These are phyloP conservation scores for Crithidia acanthocephali DNA, from an alignment of 208 protist species.

Conservation along the genomic window DNA sequence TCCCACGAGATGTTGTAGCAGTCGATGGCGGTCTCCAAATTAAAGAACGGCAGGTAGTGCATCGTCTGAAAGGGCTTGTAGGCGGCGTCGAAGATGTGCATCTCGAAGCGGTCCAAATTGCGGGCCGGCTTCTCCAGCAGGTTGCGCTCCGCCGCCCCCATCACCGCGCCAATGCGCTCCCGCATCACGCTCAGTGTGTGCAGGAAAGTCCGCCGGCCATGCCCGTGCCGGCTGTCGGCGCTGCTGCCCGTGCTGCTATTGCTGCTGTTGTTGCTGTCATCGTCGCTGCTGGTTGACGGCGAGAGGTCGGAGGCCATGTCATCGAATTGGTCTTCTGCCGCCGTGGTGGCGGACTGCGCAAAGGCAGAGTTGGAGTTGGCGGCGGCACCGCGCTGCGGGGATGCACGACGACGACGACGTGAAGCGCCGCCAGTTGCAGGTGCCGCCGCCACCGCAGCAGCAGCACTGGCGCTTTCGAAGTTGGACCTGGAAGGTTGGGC, in stretches of 20 bases:
- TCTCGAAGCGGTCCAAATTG: constrained; percentile 54
- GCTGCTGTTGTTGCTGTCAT: too few species aligned
- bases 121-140: constrained; percentile 58
- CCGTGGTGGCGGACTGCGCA: background rate
- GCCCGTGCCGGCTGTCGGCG: constrained; percentile 1
- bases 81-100: constrained; percentile 52
- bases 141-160: constrained; percentile 48
- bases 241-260: too few species aligned
- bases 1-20: constrained; percentile 91
- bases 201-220: constrained; percentile 14
- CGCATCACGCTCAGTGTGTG: constrained; percentile 20
- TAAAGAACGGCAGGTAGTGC: constrained; percentile 88
- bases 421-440: background rate
- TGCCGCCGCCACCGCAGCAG: background rate
- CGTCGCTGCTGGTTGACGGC: background rate
- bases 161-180: constrained; percentile 40
- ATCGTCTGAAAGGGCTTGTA: constrained; percentile 51
- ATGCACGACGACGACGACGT: background rate
- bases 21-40: constrained; percentile 87
- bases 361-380: background rate
- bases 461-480: background rate
- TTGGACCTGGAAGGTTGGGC: background rate
- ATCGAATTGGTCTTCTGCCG: too few species aligned
- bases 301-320: constrained; percentile 20
- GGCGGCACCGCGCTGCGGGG: background rate